Percentiles rank a stretch among this genome's conserved stretches.
Evolutionary conservation across 768 basidiomycete genomes (phyloP).

Genomic region (Auricularia sp.): DNA sequence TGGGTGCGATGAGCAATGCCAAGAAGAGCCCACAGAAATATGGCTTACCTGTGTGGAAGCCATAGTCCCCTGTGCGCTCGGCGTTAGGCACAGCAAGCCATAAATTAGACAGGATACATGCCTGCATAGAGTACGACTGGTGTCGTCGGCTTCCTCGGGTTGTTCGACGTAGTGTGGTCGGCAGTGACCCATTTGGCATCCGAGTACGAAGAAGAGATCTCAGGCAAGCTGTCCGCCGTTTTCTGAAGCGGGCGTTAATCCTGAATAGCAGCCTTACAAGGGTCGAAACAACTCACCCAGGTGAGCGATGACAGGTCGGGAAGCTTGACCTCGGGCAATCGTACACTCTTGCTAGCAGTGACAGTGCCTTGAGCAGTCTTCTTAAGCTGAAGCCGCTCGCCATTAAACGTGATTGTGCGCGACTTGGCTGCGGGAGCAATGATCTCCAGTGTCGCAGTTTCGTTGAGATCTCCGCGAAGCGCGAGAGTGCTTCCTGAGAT

Average conservation of each 20-base stretch:
- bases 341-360: constrained; percentile 10
- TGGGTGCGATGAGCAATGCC: constrained; percentile 2
- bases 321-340: constrained; percentile 20
- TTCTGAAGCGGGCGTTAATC: constrained; percentile 26
- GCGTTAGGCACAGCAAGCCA: too few relatives aligned
- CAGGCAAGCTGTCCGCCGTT: constrained; percentile 67
- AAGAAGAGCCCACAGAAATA: too few relatives aligned
- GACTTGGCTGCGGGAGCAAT: constrained; percentile 30
- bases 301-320: constrained; percentile 20
- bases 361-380: constrained; percentile 19
- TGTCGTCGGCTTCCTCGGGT: constrained; percentile 61
- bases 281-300: background rate
- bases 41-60: constrained; percentile 12
- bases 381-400: constrained; percentile 14
- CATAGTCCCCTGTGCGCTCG: constrained; percentile 10
- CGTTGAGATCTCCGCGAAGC: constrained; percentile 36
- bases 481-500: constrained; percentile 10
- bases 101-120: too few relatives aligned
- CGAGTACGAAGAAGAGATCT: constrained; percentile 45
- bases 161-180: constrained; percentile 66
- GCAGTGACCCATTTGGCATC: constrained; percentile 59
- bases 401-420: constrained; percentile 32
- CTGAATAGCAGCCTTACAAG: background rate
- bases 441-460: constrained; percentile 35
- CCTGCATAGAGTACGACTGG: constrained; percentile 58